These are phyloP conservation scores for Aureobasidium sp. DNA, from an alignment of 2,329 filamentous ascomycete species.

Conservation along the genomic window DNA sequence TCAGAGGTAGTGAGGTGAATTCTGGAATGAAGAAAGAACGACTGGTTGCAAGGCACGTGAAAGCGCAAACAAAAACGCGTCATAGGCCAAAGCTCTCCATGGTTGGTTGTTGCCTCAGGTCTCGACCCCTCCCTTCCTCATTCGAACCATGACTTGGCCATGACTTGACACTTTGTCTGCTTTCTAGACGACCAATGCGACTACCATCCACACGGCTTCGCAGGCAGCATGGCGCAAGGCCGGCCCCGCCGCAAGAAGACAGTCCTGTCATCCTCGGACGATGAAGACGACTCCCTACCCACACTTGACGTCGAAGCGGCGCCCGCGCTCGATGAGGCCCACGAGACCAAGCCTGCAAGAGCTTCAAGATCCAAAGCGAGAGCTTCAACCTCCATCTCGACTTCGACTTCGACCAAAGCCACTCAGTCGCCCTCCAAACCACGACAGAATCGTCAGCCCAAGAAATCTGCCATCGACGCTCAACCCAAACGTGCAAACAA, in stretches of 20 bases:
- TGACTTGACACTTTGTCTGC: not conserved
- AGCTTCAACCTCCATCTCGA: not conserved
- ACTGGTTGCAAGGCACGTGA: not conserved
- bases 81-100: not conserved
- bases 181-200: not conserved
- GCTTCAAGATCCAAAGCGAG: not conserved
- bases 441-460: slow-evolving; percentile 13
- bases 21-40: not conserved
- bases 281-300: slow-evolving; percentile 15
- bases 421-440: not conserved
- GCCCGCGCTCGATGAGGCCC: not conserved
- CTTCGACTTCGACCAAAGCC: not conserved
- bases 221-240: slow-evolving; percentile 23
- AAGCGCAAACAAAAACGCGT: slow-evolving; percentile 4
- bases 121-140: not conserved
- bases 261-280: slow-evolving; percentile 20
- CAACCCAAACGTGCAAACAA: slow-evolving; percentile 31
- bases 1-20: no score
- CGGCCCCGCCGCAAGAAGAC: slow-evolving; percentile 22
- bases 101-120: not conserved
- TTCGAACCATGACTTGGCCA: not conserved
- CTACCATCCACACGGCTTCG: not conserved
- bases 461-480: slow-evolving; percentile 19
- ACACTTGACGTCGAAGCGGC: not conserved
- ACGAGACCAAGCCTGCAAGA: slow-evolving; percentile 15